phyloP scores from a whole-genome alignment of 1,284 basidiomycete species.

The Earliella scabrosa region DNA sequence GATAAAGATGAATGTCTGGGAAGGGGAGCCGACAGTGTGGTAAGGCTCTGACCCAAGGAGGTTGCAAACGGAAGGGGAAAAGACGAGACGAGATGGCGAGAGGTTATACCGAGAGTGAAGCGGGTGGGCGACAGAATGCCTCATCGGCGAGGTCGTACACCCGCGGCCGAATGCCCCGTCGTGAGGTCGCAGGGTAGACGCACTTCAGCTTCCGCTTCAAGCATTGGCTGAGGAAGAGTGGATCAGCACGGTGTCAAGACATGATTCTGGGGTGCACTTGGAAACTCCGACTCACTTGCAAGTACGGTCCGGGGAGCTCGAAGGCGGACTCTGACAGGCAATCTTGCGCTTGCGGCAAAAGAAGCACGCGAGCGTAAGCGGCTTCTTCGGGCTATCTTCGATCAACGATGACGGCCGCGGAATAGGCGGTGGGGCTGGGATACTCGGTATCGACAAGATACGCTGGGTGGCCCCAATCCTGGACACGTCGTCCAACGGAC shows the following conservation, averaged over 20 bases:
- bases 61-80: constrained; percentile 4
- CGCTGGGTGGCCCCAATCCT: constrained; percentile 13
- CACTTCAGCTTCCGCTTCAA: constrained; percentile 40
- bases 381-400: constrained; percentile 42
- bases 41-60: constrained; percentile 26
- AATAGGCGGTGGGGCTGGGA: constrained; percentile 23
- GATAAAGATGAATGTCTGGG: constrained; percentile 13
- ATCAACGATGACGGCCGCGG: constrained; percentile 30
- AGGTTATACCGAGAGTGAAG: constrained; percentile 14
- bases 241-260: no score
- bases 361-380: constrained; percentile 46
- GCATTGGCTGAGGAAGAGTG: constrained; percentile 31
- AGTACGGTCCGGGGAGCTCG: constrained; percentile 38
- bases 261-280: no score
- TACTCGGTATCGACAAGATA: constrained; percentile 25
- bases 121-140: constrained; percentile 16
- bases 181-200: constrained; percentile 39
- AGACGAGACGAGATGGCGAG: background rate
- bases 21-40: constrained; percentile 25
- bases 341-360: constrained; percentile 52
- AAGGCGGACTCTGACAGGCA: constrained; percentile 45
- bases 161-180: constrained; percentile 38
- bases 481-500: constrained; percentile 6
- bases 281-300: constrained; percentile 44
- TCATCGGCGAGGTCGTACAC: constrained; percentile 27